Evolutionary conservation across 1,284 basidiomycete genomes (phyloP).

Genomic region (Vanrija sp.): DNA sequence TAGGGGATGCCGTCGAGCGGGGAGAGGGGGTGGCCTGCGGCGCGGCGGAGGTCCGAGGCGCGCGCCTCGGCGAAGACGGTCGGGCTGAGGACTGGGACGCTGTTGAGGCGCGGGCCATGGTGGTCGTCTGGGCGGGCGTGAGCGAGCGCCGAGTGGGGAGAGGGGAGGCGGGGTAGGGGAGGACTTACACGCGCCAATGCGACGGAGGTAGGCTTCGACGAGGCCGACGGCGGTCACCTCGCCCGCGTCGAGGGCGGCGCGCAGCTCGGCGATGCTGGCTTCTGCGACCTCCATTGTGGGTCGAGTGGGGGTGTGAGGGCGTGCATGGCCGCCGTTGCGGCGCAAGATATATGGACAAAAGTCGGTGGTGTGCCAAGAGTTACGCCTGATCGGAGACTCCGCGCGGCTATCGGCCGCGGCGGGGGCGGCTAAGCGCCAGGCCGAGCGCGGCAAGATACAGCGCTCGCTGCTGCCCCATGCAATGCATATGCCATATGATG

Average conservation of each 20-base stretch:
- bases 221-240: neutral
- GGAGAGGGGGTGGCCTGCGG: conserved; percentile 1
- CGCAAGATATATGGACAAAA: too few species aligned
- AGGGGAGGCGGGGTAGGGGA: too few species aligned
- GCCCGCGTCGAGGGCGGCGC: conserved; percentile 4
- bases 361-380: neutral
- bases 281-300: conserved; percentile 9
- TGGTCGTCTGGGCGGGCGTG: conserved; percentile 1
- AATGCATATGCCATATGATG: too few species aligned
- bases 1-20: conserved; percentile 7
- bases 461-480: neutral
- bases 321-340: too few species aligned
- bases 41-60: conserved; percentile 1
- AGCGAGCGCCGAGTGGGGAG: too few species aligned
- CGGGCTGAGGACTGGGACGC: neutral
- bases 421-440: neutral
- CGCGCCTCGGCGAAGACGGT: conserved; percentile 3
- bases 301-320: neutral
- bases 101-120: conserved; percentile 5
- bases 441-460: neutral
- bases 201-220: conserved; percentile 6
- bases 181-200: conserved; percentile 2
- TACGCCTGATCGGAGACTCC: neutral
- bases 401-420: neutral
- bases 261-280: conserved; percentile 4